phyloP scores from a whole-genome alignment of 768 basidiomycete genomes.

The Tricholoma matsutake region DNA sequence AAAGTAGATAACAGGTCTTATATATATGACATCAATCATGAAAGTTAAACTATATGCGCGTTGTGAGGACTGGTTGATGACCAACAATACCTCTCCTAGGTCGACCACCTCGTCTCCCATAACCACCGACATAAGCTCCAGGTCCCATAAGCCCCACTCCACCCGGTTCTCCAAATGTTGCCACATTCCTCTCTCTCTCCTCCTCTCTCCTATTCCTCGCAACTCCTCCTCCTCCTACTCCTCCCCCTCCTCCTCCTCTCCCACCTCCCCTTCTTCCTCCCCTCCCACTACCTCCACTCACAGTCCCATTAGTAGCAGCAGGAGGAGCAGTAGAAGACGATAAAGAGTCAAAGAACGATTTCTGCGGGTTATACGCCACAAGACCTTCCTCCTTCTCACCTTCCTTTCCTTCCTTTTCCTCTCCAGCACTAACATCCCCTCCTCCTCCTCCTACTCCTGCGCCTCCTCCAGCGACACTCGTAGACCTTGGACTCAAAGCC shows the following conservation, averaged over 20 bases:
- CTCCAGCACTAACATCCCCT: conserved; percentile 26
- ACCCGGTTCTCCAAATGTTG: conserved; percentile 85
- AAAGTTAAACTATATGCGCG: too few relatives aligned
- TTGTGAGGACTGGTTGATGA: too few relatives aligned
- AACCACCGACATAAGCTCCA: conserved; percentile 73
- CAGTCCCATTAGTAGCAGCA: conserved; percentile 19
- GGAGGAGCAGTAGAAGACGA: conserved; percentile 35
- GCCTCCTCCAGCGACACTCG: conserved; percentile 10
- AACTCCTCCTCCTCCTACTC: conserved; percentile 43
- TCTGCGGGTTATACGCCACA: conserved; percentile 68
- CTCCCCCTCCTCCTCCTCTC: conserved; percentile 42
- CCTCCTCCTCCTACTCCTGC: conserved; percentile 29
- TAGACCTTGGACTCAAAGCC: conserved; percentile 38
- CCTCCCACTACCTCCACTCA: conserved; percentile 24
- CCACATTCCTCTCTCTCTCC: conserved; percentile 79
- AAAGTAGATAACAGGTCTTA: too few relatives aligned
- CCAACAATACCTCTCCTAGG: conserved; percentile 25
- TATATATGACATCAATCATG: too few relatives aligned
- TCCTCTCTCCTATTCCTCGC: conserved; percentile 77
- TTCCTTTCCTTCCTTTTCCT: conserved; percentile 27
- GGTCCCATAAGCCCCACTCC: conserved; percentile 75
- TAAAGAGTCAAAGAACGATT: conserved; percentile 79
- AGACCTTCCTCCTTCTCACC: conserved; percentile 34
- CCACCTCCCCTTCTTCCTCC: conserved; percentile 40
- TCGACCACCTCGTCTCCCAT: conserved; percentile 46